Base-by-base conservation (phyloP, 768 basidiomycete species). In the Russula compacta region DNA sequence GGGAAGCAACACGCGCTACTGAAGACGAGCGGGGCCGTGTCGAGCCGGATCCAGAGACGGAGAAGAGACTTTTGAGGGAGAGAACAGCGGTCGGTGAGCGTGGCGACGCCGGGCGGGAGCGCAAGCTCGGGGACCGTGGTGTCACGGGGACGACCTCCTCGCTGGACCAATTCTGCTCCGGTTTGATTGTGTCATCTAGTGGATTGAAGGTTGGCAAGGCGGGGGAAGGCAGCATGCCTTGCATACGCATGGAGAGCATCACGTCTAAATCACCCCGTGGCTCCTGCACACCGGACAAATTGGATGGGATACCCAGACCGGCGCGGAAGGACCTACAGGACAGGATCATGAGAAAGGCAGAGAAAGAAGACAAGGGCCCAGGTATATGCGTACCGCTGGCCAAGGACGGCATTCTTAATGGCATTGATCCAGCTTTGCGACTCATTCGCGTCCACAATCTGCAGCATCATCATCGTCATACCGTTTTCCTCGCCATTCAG, bases 211-310 rank as follows among this genome's bases (percentile, higher is more conserved):
- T 32, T 38, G 67, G 56, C 15, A 60, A 51, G 19, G 52, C 50
- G 8, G 68, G 64, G n/a, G 76, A 76, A 33, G 75, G 74, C 64
- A 77, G 74, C 56, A 83, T 72, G n/a, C 81, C 83, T 66, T 88
- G 86, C 36, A 82, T 77, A 51, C 84, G 84, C 78, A 91, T 88
- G 35, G 86, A 85, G 39, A 91, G 77, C 81, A 89, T 87, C 50
- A 90, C 89, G 69, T 91, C 89, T 76, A 91, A 81, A 68, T 91
- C 89, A 6, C 89, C 89, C 49, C 83, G 78, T 21, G 87, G 87
- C 62, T 89, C 89, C 32, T 79, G 73, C 15, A 74, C 75, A 21
- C 77, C 74, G 3, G 74, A 66, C 21, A 73, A 72, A 43, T 73
- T 73, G 0, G 77, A 69, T 32, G 81, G 72, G 24, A 76, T 72